These are phyloP conservation scores for Penstemon newberryi DNA, from an alignment of 257 asterid genomes.

Conservation along the genomic window DNA sequence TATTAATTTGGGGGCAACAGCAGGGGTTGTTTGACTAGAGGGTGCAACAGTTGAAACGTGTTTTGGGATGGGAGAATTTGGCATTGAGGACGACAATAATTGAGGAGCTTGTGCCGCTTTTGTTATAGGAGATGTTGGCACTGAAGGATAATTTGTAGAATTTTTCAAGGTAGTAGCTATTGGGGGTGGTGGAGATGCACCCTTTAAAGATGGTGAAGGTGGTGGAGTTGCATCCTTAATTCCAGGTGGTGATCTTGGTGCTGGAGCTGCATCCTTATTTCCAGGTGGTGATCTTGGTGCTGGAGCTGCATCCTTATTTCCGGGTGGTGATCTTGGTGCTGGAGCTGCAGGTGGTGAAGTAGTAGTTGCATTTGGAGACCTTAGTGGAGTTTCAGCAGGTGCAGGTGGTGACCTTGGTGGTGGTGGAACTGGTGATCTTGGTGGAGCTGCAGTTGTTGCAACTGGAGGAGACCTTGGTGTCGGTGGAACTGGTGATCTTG, in stretches of 20 bases:
- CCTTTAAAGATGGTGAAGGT: not conserved
- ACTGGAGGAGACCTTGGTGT: constrained; percentile 24
- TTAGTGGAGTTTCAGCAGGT: not conserved
- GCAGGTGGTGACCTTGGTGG: constrained; percentile 15
- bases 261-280: not conserved
- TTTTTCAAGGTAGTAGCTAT: no score
- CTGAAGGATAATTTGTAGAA: not conserved
- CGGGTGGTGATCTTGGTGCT: not conserved
- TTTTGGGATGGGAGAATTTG: constrained; percentile 30
- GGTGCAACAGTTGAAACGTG: constrained; percentile 14
- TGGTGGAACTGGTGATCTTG: constrained; percentile 23
- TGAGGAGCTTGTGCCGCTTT: constrained; percentile 22
- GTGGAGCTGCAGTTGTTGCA: constrained; percentile 19
- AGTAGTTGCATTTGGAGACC: not conserved
- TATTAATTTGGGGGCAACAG: constrained; percentile 33
- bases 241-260: constrained; percentile 8
- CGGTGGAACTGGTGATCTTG: not conserved
- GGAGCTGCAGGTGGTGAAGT: not conserved
- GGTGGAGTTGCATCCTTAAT: constrained; percentile 26
- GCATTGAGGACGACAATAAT: constrained; percentile 23
- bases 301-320: not conserved
- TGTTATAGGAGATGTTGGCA: constrained; percentile 30
- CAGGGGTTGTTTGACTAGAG: constrained; percentile 25
- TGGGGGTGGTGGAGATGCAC: constrained; percentile 20
- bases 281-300: constrained; percentile 2